Conservation (phyloP, 2,329 filamentous ascomycete genomes). For the Chaetomium olivaceum region DNA sequence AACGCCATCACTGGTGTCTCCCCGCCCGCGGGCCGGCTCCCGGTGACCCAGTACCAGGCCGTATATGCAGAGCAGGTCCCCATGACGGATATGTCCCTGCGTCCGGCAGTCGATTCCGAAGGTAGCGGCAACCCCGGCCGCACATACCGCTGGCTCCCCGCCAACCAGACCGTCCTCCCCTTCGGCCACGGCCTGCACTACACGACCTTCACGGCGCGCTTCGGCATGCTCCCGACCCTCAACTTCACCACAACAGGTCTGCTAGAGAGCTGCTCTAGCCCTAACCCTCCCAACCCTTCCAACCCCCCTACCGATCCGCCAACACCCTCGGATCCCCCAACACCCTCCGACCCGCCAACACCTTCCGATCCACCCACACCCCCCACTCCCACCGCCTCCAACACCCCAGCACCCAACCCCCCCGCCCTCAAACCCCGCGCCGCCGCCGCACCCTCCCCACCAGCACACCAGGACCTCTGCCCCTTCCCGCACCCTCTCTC, state of each 20-base stretch:
- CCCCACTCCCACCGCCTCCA: background rate
- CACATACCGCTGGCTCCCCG: slow-evolving; percentile 60
- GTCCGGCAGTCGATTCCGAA: slow-evolving; percentile 35
- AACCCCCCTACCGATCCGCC: background rate
- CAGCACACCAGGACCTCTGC: slow-evolving; percentile 32
- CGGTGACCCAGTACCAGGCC: slow-evolving; percentile 58
- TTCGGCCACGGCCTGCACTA: slow-evolving; percentile 62
- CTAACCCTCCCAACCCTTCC: too few relatives aligned
- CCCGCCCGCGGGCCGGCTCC: slow-evolving; percentile 55
- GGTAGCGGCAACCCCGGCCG: slow-evolving; percentile 47
- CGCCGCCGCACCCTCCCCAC: too few relatives aligned
- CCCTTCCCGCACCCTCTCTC: slow-evolving; percentile 39
- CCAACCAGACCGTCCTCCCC: slow-evolving; percentile 44
- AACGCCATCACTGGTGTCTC: slow-evolving; percentile 53
- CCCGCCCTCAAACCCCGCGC: too few relatives aligned
- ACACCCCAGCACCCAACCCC: background rate
- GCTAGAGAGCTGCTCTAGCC: background rate
- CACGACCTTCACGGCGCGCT: slow-evolving; percentile 47
- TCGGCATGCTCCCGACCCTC: slow-evolving; percentile 4
- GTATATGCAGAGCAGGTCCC: slow-evolving; percentile 51
- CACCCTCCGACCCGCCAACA: too few relatives aligned
- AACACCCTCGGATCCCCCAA: too few relatives aligned
- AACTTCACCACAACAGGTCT: slow-evolving; percentile 3
- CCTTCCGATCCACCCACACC: too few relatives aligned
- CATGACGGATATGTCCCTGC: slow-evolving; percentile 59